Base-by-base conservation (phyloP, 148 eudicot genomes). In the Silene uniflora region DNA sequence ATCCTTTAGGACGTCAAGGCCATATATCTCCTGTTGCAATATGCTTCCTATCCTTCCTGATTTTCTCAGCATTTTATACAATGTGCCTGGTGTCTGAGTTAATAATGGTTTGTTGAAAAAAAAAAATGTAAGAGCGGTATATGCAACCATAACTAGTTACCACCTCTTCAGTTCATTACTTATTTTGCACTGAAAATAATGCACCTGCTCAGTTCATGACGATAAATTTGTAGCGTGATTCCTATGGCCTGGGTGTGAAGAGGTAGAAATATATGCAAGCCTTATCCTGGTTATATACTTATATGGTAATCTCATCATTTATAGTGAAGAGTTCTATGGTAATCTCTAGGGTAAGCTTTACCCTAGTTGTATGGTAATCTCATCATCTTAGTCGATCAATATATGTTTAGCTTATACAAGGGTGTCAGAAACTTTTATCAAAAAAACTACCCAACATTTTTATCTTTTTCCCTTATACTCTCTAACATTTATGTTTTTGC, bases 121-220 rank as follows among this genome's bases (percentile, higher is more conserved):
- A 66, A 12, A 32, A 27, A 49, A 63, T 24, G 10, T 22, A 23
- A 10, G 21, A 32, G 12, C 4, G 25, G 22, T 24, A 19, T 68
- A 44, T 10, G 56, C 56, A 68, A 42, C 19, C 27, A 68, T 19
- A 22, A 10, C 7, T 68, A 68, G 27, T 11, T 44, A 23, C 56
- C 71, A 42, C 71, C 18, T 32, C 47, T 66, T 14, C 46, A 35
- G 69, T n/a, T 66, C 17, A 52, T 52, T 65, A 12, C 69, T 25
- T 27, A 23, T 23, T 8, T 52, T 52, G 17, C 56, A 39, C 18
- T 52, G 56, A 52, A 12, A 12, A 12, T 52, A 52, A 11, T 52
- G 56, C 56, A 52, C 18, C 18, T 16, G 56, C 14, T 49, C 14
- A 49, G 55, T 52, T 52, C 17, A 52, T 52, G 14, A 52, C 56